Evolutionary conservation across 2,329 filamentous ascomycete genomes (phyloP).

Genomic region (Aaosphaeria arxii): DNA sequence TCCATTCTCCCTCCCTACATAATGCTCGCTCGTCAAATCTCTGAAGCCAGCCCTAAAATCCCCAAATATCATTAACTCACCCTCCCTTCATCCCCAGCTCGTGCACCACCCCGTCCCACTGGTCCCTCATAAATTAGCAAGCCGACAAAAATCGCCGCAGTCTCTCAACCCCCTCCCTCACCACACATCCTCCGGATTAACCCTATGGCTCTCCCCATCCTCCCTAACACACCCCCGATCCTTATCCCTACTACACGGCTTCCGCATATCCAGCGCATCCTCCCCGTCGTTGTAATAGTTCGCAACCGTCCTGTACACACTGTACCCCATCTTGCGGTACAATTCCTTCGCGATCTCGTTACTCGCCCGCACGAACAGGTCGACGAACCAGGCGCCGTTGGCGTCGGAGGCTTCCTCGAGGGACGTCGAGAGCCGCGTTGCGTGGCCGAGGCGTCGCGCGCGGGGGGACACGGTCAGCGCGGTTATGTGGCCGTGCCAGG

Average conservation of each 20-base stretch:
- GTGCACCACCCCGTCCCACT: not conserved
- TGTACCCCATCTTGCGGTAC: conserved; percentile 88
- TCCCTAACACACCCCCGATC: conserved; percentile 72
- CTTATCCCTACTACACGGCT: conserved; percentile 78
- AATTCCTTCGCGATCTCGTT: conserved; percentile 85
- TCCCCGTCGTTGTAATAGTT: conserved; percentile 95
- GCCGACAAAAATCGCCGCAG: not conserved
- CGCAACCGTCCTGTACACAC: conserved; percentile 81
- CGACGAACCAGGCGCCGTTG: conserved; percentile 89
- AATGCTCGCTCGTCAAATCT: no score
- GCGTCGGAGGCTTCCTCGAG: conserved; percentile 80
- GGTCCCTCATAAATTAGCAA: not conserved
- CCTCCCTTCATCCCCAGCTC: no score
- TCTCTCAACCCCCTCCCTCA: conserved; percentile 35
- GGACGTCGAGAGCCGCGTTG: conserved; percentile 75
- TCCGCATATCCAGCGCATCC: conserved; percentile 97
- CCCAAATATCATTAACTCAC: no score
- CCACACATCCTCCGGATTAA: conserved; percentile 85
- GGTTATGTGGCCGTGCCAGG: conserved; percentile 98
- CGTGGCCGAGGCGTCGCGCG: conserved; percentile 81
- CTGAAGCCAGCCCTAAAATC: no score
- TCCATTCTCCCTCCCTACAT: no score
- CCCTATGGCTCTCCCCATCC: conserved; percentile 74
- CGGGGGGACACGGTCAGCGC: conserved; percentile 88
- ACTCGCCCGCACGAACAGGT: conserved; percentile 86